Conservation (phyloP, 805 yeast genomes). For the Scheffersomyces coipomensis region DNA sequence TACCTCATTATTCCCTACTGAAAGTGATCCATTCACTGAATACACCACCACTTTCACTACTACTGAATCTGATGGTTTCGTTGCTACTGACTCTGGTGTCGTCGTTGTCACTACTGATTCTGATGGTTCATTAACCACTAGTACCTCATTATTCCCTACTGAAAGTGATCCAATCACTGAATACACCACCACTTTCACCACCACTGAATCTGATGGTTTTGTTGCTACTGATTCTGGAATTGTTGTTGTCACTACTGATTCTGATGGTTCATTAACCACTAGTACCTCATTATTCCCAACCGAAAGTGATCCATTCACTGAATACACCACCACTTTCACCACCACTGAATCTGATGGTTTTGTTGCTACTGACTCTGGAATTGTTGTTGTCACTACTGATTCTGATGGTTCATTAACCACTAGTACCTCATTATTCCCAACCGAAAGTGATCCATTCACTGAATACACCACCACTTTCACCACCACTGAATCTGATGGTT, state of each 20-base stretch:
- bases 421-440: conserved; percentile 4
- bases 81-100: too few species aligned
- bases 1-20: conserved; percentile 5
- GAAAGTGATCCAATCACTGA: too few species aligned
- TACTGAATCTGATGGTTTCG: conserved; percentile 3
- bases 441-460: neutral
- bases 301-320: conserved; percentile 7
- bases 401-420: conserved; percentile 7
- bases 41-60: neutral
- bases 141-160: too few species aligned
- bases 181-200: too few species aligned
- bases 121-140: too few species aligned
- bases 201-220: too few species aligned
- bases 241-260: too few species aligned
- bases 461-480: neutral
- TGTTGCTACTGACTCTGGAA: conserved; percentile 14
- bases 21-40: neutral
- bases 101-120: too few species aligned
- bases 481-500: conserved; percentile 4
- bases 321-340: conserved; percentile 5
- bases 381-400: conserved; percentile 9
- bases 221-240: too few species aligned
- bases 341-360: conserved; percentile 8
- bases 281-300: too few species aligned
- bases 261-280: too few species aligned